Base-by-base conservation (phyloP, 139 green algal genomes). In the Chlorella sorokiniana region DNA sequence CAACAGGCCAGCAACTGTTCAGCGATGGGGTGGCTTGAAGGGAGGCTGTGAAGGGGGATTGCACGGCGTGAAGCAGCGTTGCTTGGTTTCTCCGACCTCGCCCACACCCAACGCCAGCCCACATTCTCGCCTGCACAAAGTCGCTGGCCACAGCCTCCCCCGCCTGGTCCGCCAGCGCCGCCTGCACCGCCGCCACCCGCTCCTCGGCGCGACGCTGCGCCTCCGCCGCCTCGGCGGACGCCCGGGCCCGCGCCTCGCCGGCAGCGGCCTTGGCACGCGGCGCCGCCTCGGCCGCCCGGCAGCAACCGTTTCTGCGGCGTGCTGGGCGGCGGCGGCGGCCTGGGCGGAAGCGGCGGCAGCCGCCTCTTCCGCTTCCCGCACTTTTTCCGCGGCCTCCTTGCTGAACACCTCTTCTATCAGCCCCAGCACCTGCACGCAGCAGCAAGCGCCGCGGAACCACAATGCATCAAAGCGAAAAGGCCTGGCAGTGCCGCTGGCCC, bases 361-460 rank as follows among this genome's bases (percentile, higher is more conserved):
- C 33, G 22, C 25, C 11, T 35, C 77, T 31, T 79, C 63, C 61
- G 65, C 29, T 8, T 78, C 79, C 23, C 31, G 27, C 56, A 87
- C 35, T 69, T 84, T 48, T 54, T 42, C 56, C 10, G 71, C 44
- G 27, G 68, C 79, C 23, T 81, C 69, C 76, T 87, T 82, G 68
- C 52, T 78, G 35, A 87, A 56, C 33, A 87, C 80, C 38, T 84
- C 78, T 41, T 87, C 80, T 29, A 87, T 68, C 22, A 70, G 51
- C 22, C 44, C 78, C 56, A 87, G 59, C 31, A 87, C 80, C 48
- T 87, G 42, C 44, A 65, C 10, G 56, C 6, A 65, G 22, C 18
- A n/a, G n/a, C n/a, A n/a, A n/a, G n/a, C n/a, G n/a, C n/a, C n/a
- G n/a, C n/a, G n/a, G n/a, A n/a, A n/a, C n/a, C n/a, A n/a, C 48